A percentile compares a stretch with the other conserved stretches of the same genome.
These are phyloP conservation scores for Penicillium corylophilum DNA, from an alignment of 2,329 filamentous ascomycete genomes.

Conservation along the genomic window DNA sequence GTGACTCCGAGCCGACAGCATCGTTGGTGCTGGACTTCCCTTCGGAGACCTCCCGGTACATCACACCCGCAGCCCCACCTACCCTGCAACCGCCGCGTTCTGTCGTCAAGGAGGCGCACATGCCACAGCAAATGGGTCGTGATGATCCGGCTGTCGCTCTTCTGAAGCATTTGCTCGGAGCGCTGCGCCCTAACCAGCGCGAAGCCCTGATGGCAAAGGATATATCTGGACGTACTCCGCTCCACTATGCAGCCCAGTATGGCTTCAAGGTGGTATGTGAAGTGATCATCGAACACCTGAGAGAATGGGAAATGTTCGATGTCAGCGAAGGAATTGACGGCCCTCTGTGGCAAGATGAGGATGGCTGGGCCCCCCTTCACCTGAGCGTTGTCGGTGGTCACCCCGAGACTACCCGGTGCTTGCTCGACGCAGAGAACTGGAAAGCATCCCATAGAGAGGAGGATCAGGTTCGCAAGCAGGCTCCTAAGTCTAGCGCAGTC, in stretches of 20 bases:
- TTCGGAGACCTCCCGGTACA: conserved; percentile 65
- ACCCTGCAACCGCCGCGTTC: conserved; percentile 60
- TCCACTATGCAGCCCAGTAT: conserved; percentile 94
- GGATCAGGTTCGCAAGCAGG: conserved; percentile 63
- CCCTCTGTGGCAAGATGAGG: conserved; percentile 83
- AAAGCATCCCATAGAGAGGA: conserved; percentile 63
- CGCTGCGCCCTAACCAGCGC: conserved; percentile 67
- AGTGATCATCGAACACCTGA: conserved; percentile 82
- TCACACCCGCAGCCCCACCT: conserved; percentile 74
- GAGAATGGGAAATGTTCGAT: conserved; percentile 83
- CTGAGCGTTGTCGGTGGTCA: conserved; percentile 91
- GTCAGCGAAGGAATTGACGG: conserved; percentile 84
- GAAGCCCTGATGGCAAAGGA: conserved; percentile 68
- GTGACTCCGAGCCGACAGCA: conserved; percentile 52
- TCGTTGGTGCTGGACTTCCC: conserved; percentile 52
- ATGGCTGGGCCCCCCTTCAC: conserved; percentile 88
- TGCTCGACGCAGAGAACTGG: conserved; percentile 80
- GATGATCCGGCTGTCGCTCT: conserved; percentile 76
- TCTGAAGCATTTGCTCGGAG: conserved; percentile 62
- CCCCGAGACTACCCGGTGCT: conserved; percentile 74
- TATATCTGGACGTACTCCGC: conserved; percentile 75
- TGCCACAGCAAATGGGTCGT: conserved; percentile 58
- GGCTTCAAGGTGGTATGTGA: conserved; percentile 90
- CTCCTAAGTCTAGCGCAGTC: conserved; percentile 82
- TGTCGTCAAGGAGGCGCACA: conserved; percentile 66